Evolutionary conservation across 192 early-diverging fungal genomes (phyloP).

Genomic region (Phlyctochytrium planicorne): DNA sequence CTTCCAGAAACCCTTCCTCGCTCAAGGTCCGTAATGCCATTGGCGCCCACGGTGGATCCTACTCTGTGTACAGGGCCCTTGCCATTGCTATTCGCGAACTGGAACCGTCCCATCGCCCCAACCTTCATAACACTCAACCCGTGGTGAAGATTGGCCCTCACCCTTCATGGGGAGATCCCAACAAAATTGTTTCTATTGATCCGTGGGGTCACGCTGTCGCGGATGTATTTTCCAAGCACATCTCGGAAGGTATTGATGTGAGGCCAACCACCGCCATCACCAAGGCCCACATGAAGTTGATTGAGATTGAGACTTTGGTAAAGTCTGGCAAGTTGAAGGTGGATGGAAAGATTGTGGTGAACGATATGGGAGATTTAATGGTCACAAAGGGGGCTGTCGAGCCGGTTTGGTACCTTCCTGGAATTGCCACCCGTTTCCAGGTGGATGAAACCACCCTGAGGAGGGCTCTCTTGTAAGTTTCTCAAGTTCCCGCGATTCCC

Average conservation of each 20-base stretch:
- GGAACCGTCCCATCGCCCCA: constrained; percentile 78
- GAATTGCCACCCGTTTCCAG: constrained; percentile 83
- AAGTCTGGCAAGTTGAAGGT: constrained; percentile 59
- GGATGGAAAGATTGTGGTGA: constrained; percentile 83
- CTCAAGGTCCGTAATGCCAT: constrained; percentile 91
- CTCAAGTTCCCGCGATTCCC: background rate
- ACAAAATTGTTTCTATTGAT: constrained; percentile 92
- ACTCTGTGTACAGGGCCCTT: constrained; percentile 87
- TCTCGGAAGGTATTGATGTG: constrained; percentile 74
- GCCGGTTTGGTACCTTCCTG: constrained; percentile 93
- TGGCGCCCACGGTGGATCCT: constrained; percentile 89
- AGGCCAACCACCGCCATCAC: constrained; percentile 92
- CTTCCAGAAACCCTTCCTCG: constrained; percentile 70
- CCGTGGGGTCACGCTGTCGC: constrained; percentile 85
- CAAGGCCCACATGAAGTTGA: constrained; percentile 91
- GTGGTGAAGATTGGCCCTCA: constrained; percentile 78
- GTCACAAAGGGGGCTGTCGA: constrained; percentile 90
- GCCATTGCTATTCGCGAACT: constrained; percentile 90
- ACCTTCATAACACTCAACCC: constrained; percentile 85
- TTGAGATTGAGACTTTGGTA: constrained; percentile 81
- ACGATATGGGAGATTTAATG: constrained; percentile 74
- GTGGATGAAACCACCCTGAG: constrained; percentile 82
- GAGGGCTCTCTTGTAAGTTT: constrained; percentile 75
- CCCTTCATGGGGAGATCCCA: constrained; percentile 75
- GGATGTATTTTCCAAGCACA: constrained; percentile 57